Base-by-base conservation (phyloP, 352 stramenopile genomes). In the Aphanomyces cochlioides region DNA sequence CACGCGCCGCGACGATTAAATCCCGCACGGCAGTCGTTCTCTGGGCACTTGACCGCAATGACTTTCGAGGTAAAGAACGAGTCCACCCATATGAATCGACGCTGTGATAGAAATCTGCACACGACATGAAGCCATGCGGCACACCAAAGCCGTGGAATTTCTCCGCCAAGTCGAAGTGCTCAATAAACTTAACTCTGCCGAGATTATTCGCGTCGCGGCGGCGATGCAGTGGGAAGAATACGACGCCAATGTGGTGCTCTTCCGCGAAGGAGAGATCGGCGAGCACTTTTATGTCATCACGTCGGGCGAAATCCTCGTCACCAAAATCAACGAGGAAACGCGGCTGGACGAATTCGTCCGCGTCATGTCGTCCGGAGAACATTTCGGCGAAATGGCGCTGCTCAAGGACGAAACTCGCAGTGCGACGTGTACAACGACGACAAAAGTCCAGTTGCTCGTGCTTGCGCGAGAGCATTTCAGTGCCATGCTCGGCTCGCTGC, bases 361-460 rank as follows among this genome's bases (percentile, higher is more conserved):
- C 54, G 78, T 79, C 3, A 79, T 93, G 50, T 82, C 78, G 19
- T 72, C 83, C 8, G 85, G 89, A 1, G 90, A 97, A 58, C 96
- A 96, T 69, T 98, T 98, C 75, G 96, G 95, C 34, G 96, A 98
- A 73, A 94, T 95, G 75, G 92, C 96, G 3, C 77, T 98, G 5
- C 83, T 98, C 47, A 97, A 96, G 17, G 82, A 97, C 56, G 93
- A 98, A 76, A 85, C 90, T 71, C 82, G 90, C 13, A 93, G 89
- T 0, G 93, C 92, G 1, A 98, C 96, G 5, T 96, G 96, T 58
- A 95, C 89, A 7, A 89, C 93, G 0, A 77, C 84, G 7, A 83
- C 81, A 0, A 63, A 77, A 41, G 85, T 90, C 4, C 79, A 88
- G 66, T 89, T 84, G 53, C 70, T 91, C 28, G 86, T 81, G 7